Evolutionary conservation across 2,329 filamentous ascomycete species (phyloP), one percentile per base, ranked within the genome.

Genomic region (Trichoderma atroviride): DNA sequence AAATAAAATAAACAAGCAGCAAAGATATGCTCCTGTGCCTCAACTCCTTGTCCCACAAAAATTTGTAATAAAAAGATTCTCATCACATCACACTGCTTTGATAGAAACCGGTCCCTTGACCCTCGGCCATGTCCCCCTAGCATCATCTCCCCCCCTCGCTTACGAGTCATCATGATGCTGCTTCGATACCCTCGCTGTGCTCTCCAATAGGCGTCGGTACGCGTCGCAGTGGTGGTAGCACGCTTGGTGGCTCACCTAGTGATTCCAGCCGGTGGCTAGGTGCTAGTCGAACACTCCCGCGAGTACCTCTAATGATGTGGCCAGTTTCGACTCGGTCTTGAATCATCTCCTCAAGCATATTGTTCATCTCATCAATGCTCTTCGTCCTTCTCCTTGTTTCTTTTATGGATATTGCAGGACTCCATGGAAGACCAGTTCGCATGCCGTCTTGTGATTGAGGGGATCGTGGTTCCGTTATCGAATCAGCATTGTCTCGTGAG

Each of bases 291-390:
- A 93, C 86, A 75, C 89, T 93, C 52, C 90, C 91, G 70, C 90
- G 84, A 63, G 82, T 82, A 64, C 89, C 86, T 75, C 91, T 88
- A 35, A 92, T 84, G 27, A 93, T 81, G 67, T 92, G 88, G 27
- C 92, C 92, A 64, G 85, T 89, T 74, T 96, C 92, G 65, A 96
- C 91, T 69, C 92, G 89, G 76, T 95, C 92, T 76, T 94, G 92
- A 70, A 97, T 96, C 95, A 98, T 97, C 81, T 97, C 93, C 75
- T 98, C 95, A 31, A 97, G 86, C 83, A 97, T 94, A 75, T 90
- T 89, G 73, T 92, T 97, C 89, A 97, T 94, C 80, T 97, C 94
- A 74, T 97, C 94, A 40, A 96, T 91, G 73, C 92, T 93, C 82
- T 87, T 89, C 14, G 84, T 84, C 61, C 87, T 85, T 72, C 85